Conservation (phyloP, 768 basidiomycete genomes). For the Rhodotorula paludigena region DNA sequence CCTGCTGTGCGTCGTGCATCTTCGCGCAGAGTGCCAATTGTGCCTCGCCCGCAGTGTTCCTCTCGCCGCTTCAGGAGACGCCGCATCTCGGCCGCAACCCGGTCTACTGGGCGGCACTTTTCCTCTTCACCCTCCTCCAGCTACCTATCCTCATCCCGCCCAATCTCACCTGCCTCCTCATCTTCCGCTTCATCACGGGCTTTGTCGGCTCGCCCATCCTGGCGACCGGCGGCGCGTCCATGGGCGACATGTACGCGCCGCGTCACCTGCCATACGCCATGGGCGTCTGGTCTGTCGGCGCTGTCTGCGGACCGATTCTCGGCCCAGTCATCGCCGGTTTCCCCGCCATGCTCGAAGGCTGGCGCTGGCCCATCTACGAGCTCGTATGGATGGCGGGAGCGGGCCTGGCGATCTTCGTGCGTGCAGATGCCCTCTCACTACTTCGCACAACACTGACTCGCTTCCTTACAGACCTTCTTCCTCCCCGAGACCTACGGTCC, state of each 20-base stretch:
- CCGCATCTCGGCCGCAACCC: constrained; percentile 48
- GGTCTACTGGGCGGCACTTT: constrained; percentile 47
- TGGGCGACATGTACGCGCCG: constrained; percentile 29
- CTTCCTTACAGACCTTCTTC: constrained; percentile 37
- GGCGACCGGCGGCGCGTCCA: constrained; percentile 46
- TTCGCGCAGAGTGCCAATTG: neutral
- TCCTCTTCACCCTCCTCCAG: constrained; percentile 47
- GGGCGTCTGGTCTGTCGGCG: constrained; percentile 44
- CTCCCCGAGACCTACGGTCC: constrained; percentile 47
- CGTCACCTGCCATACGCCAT: constrained; percentile 21
- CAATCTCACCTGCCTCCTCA: neutral
- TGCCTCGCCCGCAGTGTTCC: constrained; percentile 22
- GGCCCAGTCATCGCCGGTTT: constrained; percentile 43
- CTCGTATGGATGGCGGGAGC: constrained; percentile 47
- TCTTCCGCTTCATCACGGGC: constrained; percentile 47
- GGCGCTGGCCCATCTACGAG: constrained; percentile 47
- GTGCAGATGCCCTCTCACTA: neutral
- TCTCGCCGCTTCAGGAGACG: constrained; percentile 46
- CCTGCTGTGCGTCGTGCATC: neutral
- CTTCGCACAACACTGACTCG: neutral
- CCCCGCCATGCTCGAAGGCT: constrained; percentile 46
- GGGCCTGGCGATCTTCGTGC: constrained; percentile 43
- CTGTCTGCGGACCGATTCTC: constrained; percentile 29
- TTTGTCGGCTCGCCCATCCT: constrained; percentile 49
- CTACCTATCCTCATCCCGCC: constrained; percentile 21